Evolutionary conservation across 331 rosid genomes (phyloP), one percentile per base, ranked within the genome.

Genomic region (Quercus tomentella): DNA sequence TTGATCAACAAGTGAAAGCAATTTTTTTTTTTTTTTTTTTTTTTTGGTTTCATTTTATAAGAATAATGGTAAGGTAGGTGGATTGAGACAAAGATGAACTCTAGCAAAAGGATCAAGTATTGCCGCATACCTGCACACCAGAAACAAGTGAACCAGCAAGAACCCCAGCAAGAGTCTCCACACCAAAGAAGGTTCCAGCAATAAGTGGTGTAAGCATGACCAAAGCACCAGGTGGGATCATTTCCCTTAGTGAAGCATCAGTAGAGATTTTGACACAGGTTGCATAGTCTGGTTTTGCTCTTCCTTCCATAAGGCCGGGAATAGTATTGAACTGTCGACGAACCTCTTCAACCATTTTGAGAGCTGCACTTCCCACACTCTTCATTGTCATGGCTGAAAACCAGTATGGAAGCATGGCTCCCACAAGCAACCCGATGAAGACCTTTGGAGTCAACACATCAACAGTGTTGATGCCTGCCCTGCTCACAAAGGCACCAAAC

Each of bases 341-440:
- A 83, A 90, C 92, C 75, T 92, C 91, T 85, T 90, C 93, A 6
- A 92, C 92, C 93, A 90, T 92, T 85, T 89, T 89, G 79, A 89
- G 91, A 20, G 94, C 89, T 37, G 94, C 97, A 60, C 87, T 89
- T 35, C 93, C 94, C 1, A 90, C 91, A 23, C 92, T 87, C 89
- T 87, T 90, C 92, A 90, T 92, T 66, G 93, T 86, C 93, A 89
- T 90, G 84, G 92, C 92, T 11, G 91, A 88, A 83, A 92, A 92
- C 90, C 93, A 90, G 83, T 90, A 87, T 4, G 93, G 89, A 87
- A 88, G 94, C 97, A 92, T 90, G 41, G 93, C 89, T 71, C 94
- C 93, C 56, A 90, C 89, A 56, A 87, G 72, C 87, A 92, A 65
- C 63, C 97, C 93, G 21, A 90, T 87, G 86, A 92, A 90, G 21